Percentiles rank a stretch among this genome's conserved stretches.
phyloP scores from a whole-genome alignment of 75 land plant species.

The Cryptomeria japonica region DNA sequence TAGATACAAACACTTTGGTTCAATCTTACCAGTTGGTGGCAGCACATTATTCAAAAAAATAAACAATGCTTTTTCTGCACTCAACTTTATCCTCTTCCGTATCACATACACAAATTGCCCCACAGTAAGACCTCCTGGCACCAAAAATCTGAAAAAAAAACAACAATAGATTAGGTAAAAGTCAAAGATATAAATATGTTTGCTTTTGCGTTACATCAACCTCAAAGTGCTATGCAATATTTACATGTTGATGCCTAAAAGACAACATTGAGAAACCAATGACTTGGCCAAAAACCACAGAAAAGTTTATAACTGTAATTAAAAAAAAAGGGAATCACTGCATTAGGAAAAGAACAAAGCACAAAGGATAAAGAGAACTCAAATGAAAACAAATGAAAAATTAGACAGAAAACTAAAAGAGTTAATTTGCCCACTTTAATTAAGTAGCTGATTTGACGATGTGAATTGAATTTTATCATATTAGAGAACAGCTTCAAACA shows the following conservation, averaged over 20 bases:
- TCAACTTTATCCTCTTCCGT: constrained; percentile 61
- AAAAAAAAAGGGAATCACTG: too few relatives aligned
- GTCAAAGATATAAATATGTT: neutral
- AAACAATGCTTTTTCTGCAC: constrained; percentile 61
- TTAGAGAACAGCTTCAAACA: neutral
- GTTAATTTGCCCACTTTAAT: neutral
- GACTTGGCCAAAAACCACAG: neutral
- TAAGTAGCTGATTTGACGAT: neutral
- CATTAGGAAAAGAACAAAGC: neutral
- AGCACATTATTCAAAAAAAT: constrained; percentile 64
- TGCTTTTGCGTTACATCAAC: neutral
- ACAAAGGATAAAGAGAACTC: neutral
- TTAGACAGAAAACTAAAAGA: too few relatives aligned
- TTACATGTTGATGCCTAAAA: neutral
- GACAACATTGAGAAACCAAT: neutral
- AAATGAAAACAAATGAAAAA: neutral
- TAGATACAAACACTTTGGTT: neutral
- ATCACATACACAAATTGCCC: constrained; percentile 70
- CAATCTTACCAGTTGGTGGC: constrained; percentile 52
- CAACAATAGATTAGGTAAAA: neutral
- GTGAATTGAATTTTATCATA: neutral
- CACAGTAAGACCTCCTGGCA: constrained; percentile 58
- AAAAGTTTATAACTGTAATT: neutral
- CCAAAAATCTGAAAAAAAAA: constrained; percentile 39
- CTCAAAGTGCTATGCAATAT: neutral